phyloP scores from a whole-genome alignment of 2,329 filamentous ascomycete genomes.

The Fusarium solani-melongenae region DNA sequence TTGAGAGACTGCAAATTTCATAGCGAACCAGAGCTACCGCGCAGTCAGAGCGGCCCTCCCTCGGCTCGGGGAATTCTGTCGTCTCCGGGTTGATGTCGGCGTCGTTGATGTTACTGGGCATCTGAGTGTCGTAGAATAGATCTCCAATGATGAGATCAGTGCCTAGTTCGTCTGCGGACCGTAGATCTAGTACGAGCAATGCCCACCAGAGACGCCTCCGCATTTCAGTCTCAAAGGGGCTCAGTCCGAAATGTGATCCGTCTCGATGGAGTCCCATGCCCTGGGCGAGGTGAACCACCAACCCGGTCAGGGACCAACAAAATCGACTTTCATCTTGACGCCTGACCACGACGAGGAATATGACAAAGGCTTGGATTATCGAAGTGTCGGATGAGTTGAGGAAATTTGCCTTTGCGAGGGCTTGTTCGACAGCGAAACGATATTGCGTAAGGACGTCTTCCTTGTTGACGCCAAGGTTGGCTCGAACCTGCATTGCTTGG shows the following conservation, averaged over 20 bases:
- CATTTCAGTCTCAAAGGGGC: slow-evolving; percentile 70
- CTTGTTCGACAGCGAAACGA: slow-evolving; percentile 66
- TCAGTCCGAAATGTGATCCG: slow-evolving; percentile 60
- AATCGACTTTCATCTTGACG: slow-evolving; percentile 62
- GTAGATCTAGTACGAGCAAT: slow-evolving; percentile 67
- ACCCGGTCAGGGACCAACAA: slow-evolving; percentile 69
- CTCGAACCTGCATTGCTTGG: slow-evolving; percentile 37
- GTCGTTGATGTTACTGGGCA: slow-evolving; percentile 64
- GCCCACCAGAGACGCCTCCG: slow-evolving; percentile 71
- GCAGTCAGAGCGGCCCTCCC: slow-evolving; percentile 63
- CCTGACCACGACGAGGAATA: slow-evolving; percentile 65
- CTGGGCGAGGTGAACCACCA: slow-evolving; percentile 68
- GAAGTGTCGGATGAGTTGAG: slow-evolving; percentile 66
- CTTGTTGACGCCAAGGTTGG: slow-evolving; percentile 58
- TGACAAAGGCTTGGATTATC: slow-evolving; percentile 67
- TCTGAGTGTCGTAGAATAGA: slow-evolving; percentile 57
- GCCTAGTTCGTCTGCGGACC: slow-evolving; percentile 65
- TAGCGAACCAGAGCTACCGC: slow-evolving; percentile 61
- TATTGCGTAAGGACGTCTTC: slow-evolving; percentile 59
- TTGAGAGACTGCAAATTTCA: slow-evolving; percentile 59
- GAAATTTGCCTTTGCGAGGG: slow-evolving; percentile 68
- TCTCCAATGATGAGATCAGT: slow-evolving; percentile 57
- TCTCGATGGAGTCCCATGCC: slow-evolving; percentile 71
- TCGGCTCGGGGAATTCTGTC: slow-evolving; percentile 58
- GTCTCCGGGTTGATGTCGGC: slow-evolving; percentile 58